These are phyloP conservation scores for Candida freyschussii DNA, from an alignment of 1,139 yeast genomes.

Conservation along the genomic window DNA sequence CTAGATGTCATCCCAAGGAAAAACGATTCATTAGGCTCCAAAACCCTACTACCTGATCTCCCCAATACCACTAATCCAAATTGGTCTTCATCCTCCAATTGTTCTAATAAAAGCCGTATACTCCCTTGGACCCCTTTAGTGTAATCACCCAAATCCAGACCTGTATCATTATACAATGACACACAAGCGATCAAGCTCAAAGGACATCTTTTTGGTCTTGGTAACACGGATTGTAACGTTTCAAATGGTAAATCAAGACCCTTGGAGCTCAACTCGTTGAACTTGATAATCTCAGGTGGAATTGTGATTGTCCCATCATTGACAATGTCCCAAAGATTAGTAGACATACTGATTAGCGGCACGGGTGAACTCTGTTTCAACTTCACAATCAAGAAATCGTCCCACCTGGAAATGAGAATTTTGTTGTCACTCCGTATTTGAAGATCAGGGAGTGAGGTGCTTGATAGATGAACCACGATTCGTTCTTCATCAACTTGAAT, in stretches of 20 bases:
- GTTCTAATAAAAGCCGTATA: constrained; percentile 29
- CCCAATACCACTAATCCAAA: constrained; percentile 55
- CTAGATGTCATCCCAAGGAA: constrained; percentile 50
- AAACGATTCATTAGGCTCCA: constrained; percentile 21
- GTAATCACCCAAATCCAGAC: constrained; percentile 34
- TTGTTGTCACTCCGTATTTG: constrained; percentile 34
- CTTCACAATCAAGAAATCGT: constrained; percentile 25
- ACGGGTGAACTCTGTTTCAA: constrained; percentile 23
- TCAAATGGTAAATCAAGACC: constrained; percentile 38
- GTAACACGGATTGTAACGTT: constrained; percentile 35
- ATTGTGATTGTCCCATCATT: constrained; percentile 26
- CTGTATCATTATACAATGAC: constrained; percentile 35
- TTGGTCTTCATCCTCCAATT: constrained; percentile 41
- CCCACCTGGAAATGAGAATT: constrained; percentile 41
- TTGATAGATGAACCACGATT: constrained; percentile 36
- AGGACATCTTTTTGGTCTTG: constrained; percentile 39
- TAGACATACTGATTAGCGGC: constrained; percentile 44
- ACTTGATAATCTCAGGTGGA: constrained; percentile 38
- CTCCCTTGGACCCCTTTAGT: constrained; percentile 28
- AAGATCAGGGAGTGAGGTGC: constrained; percentile 43
- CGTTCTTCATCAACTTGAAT: constrained; percentile 28
- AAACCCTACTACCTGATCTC: constrained; percentile 32
- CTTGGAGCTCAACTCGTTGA: constrained; percentile 33
- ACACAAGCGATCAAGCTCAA: constrained; percentile 46
- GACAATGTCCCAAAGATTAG: constrained; percentile 45